Percentiles rank a stretch among this genome's conserved stretches.
Evolutionary conservation across 257 asterid species (phyloP).

Genomic region (Solanum neorickii): DNA sequence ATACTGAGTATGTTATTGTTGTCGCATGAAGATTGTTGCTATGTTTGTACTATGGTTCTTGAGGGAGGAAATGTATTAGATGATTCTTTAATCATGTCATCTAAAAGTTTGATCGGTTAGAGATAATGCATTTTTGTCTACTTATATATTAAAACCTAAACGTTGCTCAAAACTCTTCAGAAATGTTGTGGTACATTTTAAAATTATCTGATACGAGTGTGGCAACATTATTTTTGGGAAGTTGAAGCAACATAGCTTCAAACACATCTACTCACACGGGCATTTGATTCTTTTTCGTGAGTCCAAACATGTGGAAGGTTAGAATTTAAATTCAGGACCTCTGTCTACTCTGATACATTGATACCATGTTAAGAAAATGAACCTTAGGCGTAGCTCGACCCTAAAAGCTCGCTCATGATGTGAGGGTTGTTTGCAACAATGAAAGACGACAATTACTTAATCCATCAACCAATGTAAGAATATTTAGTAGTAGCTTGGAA

Average conservation of each 20-base stretch:
- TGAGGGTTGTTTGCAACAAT: not conserved
- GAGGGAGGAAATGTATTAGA: not conserved
- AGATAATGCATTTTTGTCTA: not conserved
- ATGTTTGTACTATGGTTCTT: not conserved
- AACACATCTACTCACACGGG: not conserved
- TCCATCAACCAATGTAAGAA: not conserved
- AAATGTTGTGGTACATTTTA: not conserved
- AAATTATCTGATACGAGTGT: not conserved
- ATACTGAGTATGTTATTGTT: not conserved
- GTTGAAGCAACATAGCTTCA: not conserved
- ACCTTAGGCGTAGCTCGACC: not conserved
- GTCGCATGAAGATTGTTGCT: not conserved
- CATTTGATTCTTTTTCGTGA: not conserved
- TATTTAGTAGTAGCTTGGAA: not conserved
- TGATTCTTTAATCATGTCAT: not conserved
- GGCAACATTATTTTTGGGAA: not conserved
- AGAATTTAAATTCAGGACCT: not conserved
- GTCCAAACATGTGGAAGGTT: not conserved
- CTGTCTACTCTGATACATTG: not conserved
- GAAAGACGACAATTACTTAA: not conserved
- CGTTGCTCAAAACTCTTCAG: not conserved
- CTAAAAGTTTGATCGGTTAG: not conserved
- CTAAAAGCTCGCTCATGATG: not conserved
- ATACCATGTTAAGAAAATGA: not conserved
- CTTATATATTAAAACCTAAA: not conserved